These are phyloP conservation scores for Echria macrotheca DNA, from an alignment of 495 filamentous ascomycete genomes.

Conservation along the genomic window DNA sequence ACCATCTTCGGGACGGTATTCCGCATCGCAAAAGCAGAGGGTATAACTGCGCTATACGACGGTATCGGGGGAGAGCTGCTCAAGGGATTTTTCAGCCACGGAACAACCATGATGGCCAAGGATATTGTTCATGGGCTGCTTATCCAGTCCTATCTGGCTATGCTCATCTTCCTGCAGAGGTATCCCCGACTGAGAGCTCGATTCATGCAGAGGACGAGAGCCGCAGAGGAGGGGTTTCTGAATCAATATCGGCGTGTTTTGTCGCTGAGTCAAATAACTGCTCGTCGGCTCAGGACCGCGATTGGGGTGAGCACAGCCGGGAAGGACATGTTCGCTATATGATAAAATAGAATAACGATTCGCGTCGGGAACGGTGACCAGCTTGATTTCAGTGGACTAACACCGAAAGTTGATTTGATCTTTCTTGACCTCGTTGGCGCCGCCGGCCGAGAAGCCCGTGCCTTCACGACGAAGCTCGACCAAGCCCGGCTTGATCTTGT, in stretches of 20 bases:
- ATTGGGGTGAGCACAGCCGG: too few relatives aligned
- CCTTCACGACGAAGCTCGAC: slow-evolving; percentile 84
- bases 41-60: slow-evolving; percentile 65
- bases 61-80: slow-evolving; percentile 72
- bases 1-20: slow-evolving; percentile 60
- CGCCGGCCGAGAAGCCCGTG: slow-evolving; percentile 86
- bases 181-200: slow-evolving; percentile 16
- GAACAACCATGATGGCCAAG: slow-evolving; percentile 86
- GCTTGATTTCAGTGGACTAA: too few relatives aligned
- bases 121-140: slow-evolving; percentile 72
- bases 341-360: too few relatives aligned
- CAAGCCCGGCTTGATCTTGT: slow-evolving; percentile 63
- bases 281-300: too few relatives aligned
- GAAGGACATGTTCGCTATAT: too few relatives aligned
- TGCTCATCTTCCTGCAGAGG: slow-evolving; percentile 28
- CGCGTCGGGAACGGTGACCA: too few relatives aligned
- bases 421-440: slow-evolving; percentile 75
- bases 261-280: not conserved
- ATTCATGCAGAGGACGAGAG: slow-evolving; percentile 10
- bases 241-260: not conserved
- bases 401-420: slow-evolving; percentile 80
- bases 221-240: not conserved
- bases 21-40: slow-evolving; percentile 61
- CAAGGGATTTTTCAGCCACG: slow-evolving; percentile 82
- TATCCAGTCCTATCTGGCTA: slow-evolving; percentile 60